Conservation (phyloP, 108 stramenopile genomes). For the Thalassiosira profunda region DNA sequence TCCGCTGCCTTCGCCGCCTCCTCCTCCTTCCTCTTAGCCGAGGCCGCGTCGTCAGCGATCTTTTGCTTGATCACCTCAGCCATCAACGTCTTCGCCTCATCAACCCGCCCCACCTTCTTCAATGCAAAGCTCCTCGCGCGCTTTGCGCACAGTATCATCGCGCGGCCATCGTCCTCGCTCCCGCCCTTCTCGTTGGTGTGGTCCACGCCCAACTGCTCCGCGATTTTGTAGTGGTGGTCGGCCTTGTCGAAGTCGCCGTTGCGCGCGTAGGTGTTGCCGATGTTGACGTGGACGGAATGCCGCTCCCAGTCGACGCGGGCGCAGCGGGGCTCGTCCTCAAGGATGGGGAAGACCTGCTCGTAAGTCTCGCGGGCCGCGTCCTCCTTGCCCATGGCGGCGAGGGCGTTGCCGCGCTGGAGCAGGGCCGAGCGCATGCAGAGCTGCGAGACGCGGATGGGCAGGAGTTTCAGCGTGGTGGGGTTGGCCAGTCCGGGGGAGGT, state of each 20-base stretch:
- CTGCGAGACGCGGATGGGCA: constrained; percentile 81
- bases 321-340: constrained; percentile 83
- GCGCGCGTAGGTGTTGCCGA: constrained; percentile 87
- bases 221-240: constrained; percentile 69
- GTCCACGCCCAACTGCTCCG: constrained; percentile 80
- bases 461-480: constrained; percentile 66
- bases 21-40: constrained; percentile 70
- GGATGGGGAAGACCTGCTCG: constrained; percentile 71
- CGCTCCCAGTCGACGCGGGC: constrained; percentile 93
- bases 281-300: constrained; percentile 81
- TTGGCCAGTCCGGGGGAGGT: constrained; percentile 86
- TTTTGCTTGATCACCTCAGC: constrained; percentile 79
- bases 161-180: constrained; percentile 83
- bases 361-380: constrained; percentile 84
- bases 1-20: constrained; percentile 45
- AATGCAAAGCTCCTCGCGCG: constrained; percentile 82
- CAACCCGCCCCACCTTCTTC: constrained; percentile 78
- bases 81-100: constrained; percentile 81
- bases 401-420: constrained; percentile 88
- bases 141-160: constrained; percentile 84
- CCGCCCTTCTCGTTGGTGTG: constrained; percentile 79
- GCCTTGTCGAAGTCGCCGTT: constrained; percentile 78
- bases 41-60: constrained; percentile 69
- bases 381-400: constrained; percentile 79
- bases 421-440: constrained; percentile 86